Evolutionary conservation across 2,329 filamentous ascomycete species (phyloP).

Genomic region (Lecanicillium sp.): DNA sequence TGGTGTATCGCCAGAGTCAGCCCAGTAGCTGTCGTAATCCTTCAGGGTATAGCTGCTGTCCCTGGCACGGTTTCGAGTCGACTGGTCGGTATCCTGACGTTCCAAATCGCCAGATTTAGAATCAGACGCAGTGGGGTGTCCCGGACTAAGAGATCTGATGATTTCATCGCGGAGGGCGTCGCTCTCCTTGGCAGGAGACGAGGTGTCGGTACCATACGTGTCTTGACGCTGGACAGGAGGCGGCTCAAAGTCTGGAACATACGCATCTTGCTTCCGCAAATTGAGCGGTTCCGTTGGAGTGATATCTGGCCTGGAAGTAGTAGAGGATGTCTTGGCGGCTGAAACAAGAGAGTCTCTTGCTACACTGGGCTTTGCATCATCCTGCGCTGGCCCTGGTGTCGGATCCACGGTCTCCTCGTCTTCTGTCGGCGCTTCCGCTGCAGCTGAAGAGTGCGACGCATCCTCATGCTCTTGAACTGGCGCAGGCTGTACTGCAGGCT

Average conservation of each 20-base stretch:
- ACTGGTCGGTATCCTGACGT: neutral
- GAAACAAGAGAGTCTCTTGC: too few relatives aligned
- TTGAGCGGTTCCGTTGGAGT: constrained; percentile 38
- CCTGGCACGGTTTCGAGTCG: constrained; percentile 16
- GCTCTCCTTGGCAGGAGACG: constrained; percentile 57
- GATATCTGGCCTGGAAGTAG: constrained; percentile 17
- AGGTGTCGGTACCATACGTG: constrained; percentile 40
- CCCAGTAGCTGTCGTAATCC: constrained; percentile 64
- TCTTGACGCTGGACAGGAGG: constrained; percentile 31
- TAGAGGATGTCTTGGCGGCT: neutral
- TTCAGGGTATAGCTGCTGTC: constrained; percentile 58
- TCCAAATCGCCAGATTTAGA: neutral
- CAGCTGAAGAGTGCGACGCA: neutral
- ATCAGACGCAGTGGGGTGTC: neutral
- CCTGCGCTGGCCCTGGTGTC: too few relatives aligned
- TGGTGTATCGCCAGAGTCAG: constrained; percentile 21
- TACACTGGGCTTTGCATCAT: neutral
- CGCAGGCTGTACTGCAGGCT: neutral
- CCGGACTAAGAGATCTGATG: constrained; percentile 57
- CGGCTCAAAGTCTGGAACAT: constrained; percentile 26
- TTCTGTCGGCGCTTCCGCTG: neutral
- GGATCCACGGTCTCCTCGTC: neutral
- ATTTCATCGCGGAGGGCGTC: constrained; percentile 69
- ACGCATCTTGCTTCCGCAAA: constrained; percentile 26
- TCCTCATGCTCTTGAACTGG: neutral